Evolutionary conservation across 306 rosid genomes (phyloP), one percentile per base, ranked within the genome.

Genomic region (Sindora glabra): DNA sequence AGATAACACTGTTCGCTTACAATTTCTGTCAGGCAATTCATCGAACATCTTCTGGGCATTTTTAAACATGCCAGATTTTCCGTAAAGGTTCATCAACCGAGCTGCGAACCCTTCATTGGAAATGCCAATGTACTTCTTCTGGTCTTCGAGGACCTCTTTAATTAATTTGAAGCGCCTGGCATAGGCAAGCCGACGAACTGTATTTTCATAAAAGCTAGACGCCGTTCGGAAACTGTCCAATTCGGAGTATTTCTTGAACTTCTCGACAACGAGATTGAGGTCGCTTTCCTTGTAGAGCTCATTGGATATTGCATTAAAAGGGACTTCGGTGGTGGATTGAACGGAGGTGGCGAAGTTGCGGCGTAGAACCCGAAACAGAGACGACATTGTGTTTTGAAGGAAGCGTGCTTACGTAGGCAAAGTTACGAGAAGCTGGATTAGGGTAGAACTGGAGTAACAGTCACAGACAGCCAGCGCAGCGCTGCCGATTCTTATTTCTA

Each of bases 171-270:
- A 80, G 24, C 75, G 77, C 17, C 69, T 80, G 1, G 80, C 80
- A 0, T 68, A 53, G 40, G 80, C 74, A 24, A 84, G 86, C 30
- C 86, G 86, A 37, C 82, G 84, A 39, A 84, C 70, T 6, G 67
- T 59, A 50, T 56, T 42, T 34, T 69, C 74, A 56, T 84, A 84
- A 10, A 80, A 26, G 59, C 61, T 61, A 38, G 24, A 36, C 9
- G 56, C 52, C 38, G 74, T 56, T 8, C 86, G 82, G 78, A 84
- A 84, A 19, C 82, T 78, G 15, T 42, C n/a, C 11, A 47, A 2
- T 30, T 84, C 80, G 17, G 84, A 80, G 44, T 76, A 71, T 47
- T 77, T 36, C 63, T 84, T 80, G 76, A 77, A 84, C 69, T 68
- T 74, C 34, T 62, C 11, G 33, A 66, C 86, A 37, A 84, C 81